Evolutionary conservation across 192 early-diverging fungal species (phyloP).

Genomic region (Neocallimastix lanati): DNA sequence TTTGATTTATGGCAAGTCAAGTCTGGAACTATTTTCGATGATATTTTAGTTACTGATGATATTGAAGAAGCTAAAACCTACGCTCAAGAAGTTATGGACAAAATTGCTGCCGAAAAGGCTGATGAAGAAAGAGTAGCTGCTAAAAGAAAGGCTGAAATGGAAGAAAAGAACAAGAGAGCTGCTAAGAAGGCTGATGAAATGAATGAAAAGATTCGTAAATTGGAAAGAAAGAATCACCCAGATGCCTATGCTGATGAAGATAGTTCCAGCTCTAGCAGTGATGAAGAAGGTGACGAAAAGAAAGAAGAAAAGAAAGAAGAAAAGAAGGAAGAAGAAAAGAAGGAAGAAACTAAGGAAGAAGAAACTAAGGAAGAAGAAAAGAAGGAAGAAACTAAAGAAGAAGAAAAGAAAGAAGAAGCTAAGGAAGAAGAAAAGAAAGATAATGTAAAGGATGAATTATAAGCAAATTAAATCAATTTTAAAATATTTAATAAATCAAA

Average conservation of each 20-base stretch:
- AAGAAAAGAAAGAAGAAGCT: constrained; percentile 8
- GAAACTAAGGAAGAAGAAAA: constrained; percentile 2
- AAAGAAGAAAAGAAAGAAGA: constrained; percentile 1
- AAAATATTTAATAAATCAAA: too few species aligned
- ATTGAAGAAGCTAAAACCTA: constrained; percentile 21
- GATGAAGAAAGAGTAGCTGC: not conserved
- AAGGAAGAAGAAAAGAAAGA: constrained; percentile 9
- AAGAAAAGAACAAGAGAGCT: constrained; percentile 9
- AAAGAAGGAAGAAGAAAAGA: constrained; percentile 6
- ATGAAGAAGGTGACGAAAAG: not conserved
- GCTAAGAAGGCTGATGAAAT: constrained; percentile 9
- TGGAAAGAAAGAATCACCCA: not conserved
- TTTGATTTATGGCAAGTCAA: constrained; percentile 37
- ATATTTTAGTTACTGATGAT: constrained; percentile 28
- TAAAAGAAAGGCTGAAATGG: not conserved
- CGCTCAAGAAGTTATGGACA: constrained; percentile 8
- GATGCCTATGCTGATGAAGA: not conserved
- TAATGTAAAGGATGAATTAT: not conserved
- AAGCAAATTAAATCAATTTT: not conserved
- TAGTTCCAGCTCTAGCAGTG: not conserved
- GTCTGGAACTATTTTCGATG: constrained; percentile 25
- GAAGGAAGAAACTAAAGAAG: not conserved
- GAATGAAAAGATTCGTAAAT: not conserved
- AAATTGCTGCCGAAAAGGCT: not conserved
- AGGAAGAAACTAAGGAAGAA: not conserved